A percentile compares a stretch with the other conserved stretches of the same genome.
Conservation (phyloP, 148 eudicot species). For the Silene conica region DNA sequence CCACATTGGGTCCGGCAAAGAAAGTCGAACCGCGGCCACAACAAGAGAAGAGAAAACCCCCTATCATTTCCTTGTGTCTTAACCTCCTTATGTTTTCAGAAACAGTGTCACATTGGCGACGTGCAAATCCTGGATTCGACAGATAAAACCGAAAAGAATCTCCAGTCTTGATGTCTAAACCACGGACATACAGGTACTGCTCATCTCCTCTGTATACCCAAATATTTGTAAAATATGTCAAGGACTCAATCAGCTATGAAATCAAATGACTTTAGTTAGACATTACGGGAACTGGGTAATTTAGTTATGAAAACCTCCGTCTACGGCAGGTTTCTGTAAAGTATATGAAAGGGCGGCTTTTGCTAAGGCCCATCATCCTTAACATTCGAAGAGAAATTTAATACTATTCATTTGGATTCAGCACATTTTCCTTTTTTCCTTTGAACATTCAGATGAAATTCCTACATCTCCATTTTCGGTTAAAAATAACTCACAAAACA, state of each 20-base stretch:
- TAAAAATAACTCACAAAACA: not conserved
- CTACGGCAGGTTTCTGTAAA: not conserved
- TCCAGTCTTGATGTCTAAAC: slow-evolving; percentile 69
- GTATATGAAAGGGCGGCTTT: not conserved
- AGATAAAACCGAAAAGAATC: slow-evolving; percentile 63
- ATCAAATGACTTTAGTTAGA: no score
- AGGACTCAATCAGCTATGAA: not conserved
- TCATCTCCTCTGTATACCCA: slow-evolving; percentile 64
- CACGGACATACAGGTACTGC: slow-evolving; percentile 54
- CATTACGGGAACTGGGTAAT: not conserved
- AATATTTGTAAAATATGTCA: slow-evolving; percentile 3
- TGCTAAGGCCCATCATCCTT: not conserved
- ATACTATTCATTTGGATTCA: not conserved
- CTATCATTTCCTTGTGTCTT: slow-evolving; percentile 47
- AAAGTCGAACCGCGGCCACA: slow-evolving; percentile 73
- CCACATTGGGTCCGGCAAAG: slow-evolving; percentile 49
- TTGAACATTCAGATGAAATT: not conserved
- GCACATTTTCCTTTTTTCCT: not conserved
- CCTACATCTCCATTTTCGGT: not conserved
- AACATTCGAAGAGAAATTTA: not conserved
- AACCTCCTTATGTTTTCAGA: slow-evolving; percentile 43
- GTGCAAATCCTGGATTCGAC: slow-evolving; percentile 41
- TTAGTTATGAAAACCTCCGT: not conserved
- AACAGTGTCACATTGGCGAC: slow-evolving; percentile 38
- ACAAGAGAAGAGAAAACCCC: slow-evolving; percentile 74